Base-by-base conservation (phyloP, 78 protist genomes). In the Dictyostelium purpureum region DNA sequence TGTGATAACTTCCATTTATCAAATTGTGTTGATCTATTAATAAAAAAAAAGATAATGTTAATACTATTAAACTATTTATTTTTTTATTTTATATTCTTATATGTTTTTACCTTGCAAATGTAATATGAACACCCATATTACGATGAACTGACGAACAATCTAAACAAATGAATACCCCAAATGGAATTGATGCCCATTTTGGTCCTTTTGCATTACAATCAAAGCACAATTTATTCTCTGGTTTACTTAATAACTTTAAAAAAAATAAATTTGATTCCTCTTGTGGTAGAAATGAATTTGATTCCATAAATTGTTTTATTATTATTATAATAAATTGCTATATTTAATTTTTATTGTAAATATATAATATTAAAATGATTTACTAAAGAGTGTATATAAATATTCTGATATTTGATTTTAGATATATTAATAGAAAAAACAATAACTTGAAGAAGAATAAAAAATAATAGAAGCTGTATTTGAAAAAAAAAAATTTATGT, bases 121-220 rank as follows among this genome's bases (percentile, higher is more conserved):
- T 56, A 14, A 81, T 93, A 79, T 97, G 98, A 49, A 93, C 94
- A 18, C 98, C 98, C n/a, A 96, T 80, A 28, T 79, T 73, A 7
- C 98, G 54, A 88, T 96, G 97, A 43, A 24, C 35, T 24, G 97
- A 96, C 2, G 97, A 66, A 82, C 98, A 97, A 33, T 94, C 96
- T 26, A 90, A 49, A 77, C 98, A 97, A 59, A 97, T 77, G 52
- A 95, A 92, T 31, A 96, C 75, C 37, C 98, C 98, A 69, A 63
- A 95, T 10, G 94, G 93, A 19, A 95, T 82, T 2, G 96, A 87
- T 2, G 96, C 91, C 98, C 98, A 97, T 43, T 70, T 67, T 11
- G 98, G 98, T 24, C 74, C 78, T 80, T 94, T 93, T 24, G 96
- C 85, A 12, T 40, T 28, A 59, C 98, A 97, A 88, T 97, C 98